Evolutionary conservation across 2,329 filamentous ascomycete species (phyloP).

Genomic region (Zymoseptoria tritici): DNA sequence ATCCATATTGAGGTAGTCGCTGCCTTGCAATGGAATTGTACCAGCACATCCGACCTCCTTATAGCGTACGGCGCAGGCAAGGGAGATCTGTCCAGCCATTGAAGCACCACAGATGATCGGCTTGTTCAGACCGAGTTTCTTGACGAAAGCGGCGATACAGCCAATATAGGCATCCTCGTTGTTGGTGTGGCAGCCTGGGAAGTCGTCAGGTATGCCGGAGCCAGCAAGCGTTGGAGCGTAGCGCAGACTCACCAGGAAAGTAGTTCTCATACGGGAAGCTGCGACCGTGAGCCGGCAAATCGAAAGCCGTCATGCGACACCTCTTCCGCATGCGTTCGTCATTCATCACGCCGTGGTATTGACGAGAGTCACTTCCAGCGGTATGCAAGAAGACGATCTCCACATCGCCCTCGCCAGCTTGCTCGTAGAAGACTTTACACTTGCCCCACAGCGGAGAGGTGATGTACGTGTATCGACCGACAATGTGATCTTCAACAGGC

Average conservation of each 20-base stretch:
- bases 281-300: conserved; percentile 44
- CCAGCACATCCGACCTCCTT: conserved; percentile 42
- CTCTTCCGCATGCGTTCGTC: conserved; percentile 40
- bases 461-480: conserved; percentile 43
- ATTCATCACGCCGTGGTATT: conserved; percentile 49
- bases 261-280: conserved; percentile 38
- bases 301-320: conserved; percentile 45
- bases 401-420: conserved; percentile 40
- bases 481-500: conserved; percentile 37
- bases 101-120: conserved; percentile 44
- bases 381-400: conserved; percentile 35
- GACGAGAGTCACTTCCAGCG: conserved; percentile 39
- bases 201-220: not conserved
- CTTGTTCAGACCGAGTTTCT: conserved; percentile 37
- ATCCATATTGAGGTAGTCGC: conserved; percentile 37
- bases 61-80: conserved; percentile 41
- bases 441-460: conserved; percentile 40
- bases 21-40: conserved; percentile 42
- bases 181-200: conserved; percentile 38
- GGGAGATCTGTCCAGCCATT: conserved; percentile 45
- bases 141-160: conserved; percentile 40
- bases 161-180: conserved; percentile 41
- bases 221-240: too few species aligned
- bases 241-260: conserved; percentile 10
- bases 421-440: conserved; percentile 46